phyloP scores from a whole-genome alignment of 257 asterid genomes.

The Datura wrightii region DNA sequence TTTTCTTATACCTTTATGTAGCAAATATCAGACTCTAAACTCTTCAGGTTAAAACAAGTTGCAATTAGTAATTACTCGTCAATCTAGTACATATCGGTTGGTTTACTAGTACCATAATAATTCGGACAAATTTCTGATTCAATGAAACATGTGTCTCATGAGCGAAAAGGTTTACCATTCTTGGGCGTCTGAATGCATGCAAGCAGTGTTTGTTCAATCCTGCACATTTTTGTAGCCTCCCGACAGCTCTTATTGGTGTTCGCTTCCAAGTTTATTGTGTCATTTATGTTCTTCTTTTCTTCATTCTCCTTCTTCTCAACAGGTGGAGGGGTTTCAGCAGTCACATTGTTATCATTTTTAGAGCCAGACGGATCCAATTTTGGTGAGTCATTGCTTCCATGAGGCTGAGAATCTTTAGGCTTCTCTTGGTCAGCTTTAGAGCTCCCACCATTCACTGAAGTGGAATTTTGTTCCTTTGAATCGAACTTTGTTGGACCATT shows the following conservation, averaged over 20 bases:
- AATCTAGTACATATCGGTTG: background rate
- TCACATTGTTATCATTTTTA: background rate
- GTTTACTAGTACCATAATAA: background rate
- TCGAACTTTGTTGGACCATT: slow-evolving; percentile 41
- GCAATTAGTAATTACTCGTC: slow-evolving; percentile 19
- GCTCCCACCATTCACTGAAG: background rate
- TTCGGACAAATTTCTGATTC: background rate
- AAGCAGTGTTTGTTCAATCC: slow-evolving; percentile 25
- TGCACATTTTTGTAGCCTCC: slow-evolving; percentile 24
- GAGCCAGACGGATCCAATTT: slow-evolving; percentile 43
- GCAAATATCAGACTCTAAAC: background rate
- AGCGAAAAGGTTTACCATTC: slow-evolving; percentile 27
- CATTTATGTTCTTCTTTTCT: slow-evolving; percentile 7
- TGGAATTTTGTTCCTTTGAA: slow-evolving; percentile 36
- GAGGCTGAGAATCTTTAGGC: slow-evolving; percentile 41
- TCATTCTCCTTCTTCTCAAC: slow-evolving; percentile 26
- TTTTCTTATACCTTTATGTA: background rate
- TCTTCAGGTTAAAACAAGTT: slow-evolving; percentile 21
- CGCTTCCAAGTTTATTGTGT: slow-evolving; percentile 9
- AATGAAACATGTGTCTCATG: slow-evolving; percentile 23
- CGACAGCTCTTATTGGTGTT: slow-evolving; percentile 27
- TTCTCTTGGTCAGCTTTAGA: slow-evolving; percentile 31
- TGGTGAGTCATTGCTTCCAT: slow-evolving; percentile 37
- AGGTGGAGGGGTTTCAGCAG: slow-evolving; percentile 23
- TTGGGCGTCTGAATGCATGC: slow-evolving; percentile 27